These are phyloP conservation scores for Tuber calosporum DNA, from an alignment of 495 filamentous ascomycete genomes.

Conservation along the genomic window DNA sequence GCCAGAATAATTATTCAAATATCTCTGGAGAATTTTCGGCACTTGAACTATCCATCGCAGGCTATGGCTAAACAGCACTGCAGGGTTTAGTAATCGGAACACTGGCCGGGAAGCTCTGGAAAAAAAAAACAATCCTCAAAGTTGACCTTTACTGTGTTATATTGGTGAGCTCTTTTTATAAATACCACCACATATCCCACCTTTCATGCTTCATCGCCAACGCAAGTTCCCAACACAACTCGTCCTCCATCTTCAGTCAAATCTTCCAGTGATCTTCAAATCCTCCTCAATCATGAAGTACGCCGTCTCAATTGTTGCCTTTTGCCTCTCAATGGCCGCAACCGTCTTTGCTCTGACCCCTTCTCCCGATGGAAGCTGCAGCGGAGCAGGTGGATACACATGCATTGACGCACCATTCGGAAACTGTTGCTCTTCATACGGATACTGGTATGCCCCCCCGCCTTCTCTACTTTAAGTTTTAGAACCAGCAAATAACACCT, in stretches of 20 bases:
- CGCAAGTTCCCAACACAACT: not conserved
- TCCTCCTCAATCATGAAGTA: not conserved
- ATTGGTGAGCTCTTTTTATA: not conserved
- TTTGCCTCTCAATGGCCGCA: not conserved
- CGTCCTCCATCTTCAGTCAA: not conserved
- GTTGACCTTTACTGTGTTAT: not conserved
- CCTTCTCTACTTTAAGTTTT: not conserved
- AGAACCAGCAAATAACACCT: not conserved
- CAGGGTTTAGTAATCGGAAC: not conserved
- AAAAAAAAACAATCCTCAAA: not conserved
- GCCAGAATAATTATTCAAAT: not conserved
- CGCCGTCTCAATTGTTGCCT: not conserved
- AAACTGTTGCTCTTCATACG: conserved; percentile 27
- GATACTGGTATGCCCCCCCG: conserved; percentile 14
- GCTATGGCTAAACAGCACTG: not conserved
- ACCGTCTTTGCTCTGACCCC: not conserved
- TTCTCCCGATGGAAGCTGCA: conserved; percentile 33
- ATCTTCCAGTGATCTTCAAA: not conserved
- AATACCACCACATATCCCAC: not conserved
- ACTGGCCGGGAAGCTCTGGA: not conserved
- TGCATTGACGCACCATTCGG: conserved; percentile 26
- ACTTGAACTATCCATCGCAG: not conserved
- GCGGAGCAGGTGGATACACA: conserved; percentile 13
- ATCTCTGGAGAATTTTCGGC: not conserved
- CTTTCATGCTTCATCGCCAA: not conserved